phyloP scores from a whole-genome alignment of 2,329 filamentous ascomycete species.

The Nemania diffusa region DNA sequence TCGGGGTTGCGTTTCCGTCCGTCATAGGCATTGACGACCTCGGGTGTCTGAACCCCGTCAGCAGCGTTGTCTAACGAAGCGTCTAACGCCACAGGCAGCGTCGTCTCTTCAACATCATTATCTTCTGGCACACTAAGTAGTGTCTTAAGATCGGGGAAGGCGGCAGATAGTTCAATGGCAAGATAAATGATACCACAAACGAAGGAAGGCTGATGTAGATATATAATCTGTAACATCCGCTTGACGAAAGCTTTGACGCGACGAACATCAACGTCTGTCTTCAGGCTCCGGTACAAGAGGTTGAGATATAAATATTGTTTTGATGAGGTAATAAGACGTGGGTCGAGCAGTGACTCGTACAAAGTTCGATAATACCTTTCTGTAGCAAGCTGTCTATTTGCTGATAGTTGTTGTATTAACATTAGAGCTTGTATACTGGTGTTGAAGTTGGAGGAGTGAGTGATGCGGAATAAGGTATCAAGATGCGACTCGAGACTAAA shows the following conservation, averaged over 20 bases:
- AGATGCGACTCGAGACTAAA: slow-evolving; percentile 83
- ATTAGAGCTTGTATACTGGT: slow-evolving; percentile 96
- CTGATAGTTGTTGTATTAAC: slow-evolving; percentile 91
- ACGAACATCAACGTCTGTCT: slow-evolving; percentile 88
- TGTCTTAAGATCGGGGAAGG: slow-evolving; percentile 81
- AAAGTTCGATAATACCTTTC: slow-evolving; percentile 95
- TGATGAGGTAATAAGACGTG: slow-evolving; percentile 86
- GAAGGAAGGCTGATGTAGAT: slow-evolving; percentile 91
- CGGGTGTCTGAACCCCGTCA: slow-evolving; percentile 40
- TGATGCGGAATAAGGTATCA: slow-evolving; percentile 93
- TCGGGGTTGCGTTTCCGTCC: slow-evolving; percentile 91
- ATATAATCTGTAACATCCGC: slow-evolving; percentile 86
- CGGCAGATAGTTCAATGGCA: slow-evolving; percentile 79
- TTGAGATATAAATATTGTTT: slow-evolving; percentile 98
- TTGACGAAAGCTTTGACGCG: slow-evolving; percentile 97
- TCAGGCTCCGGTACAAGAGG: slow-evolving; percentile 86
- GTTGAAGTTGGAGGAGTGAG: slow-evolving; percentile 98
- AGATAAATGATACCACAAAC: slow-evolving; percentile 93
- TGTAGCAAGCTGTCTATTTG: slow-evolving; percentile 80
- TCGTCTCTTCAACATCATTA: slow-evolving; percentile 75
- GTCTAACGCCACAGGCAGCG: slow-evolving; percentile 63
- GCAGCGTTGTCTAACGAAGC: slow-evolving; percentile 39
- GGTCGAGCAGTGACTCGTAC: slow-evolving; percentile 94
- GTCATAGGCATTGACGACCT: slow-evolving; percentile 70
- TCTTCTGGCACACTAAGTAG: slow-evolving; percentile 85